Evolutionary conservation across 163 green algal species (phyloP), one percentile per base, ranked within the genome.

Genomic region (Scenedesmus sp.): DNA sequence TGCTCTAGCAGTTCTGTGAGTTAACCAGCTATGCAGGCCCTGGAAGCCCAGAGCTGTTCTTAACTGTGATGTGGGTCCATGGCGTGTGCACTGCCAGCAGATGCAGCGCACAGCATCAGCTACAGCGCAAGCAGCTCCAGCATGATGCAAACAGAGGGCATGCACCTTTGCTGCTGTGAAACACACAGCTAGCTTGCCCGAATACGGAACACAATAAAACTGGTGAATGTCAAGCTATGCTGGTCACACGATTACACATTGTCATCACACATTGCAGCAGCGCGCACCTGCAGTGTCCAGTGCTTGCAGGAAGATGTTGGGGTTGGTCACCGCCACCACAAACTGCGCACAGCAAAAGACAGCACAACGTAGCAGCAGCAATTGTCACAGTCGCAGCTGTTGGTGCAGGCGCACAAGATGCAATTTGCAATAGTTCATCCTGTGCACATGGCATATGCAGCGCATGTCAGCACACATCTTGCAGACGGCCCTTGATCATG

Each of bases 291-390:
- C 94, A 46, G 94, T 88, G 85, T 98, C 95, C 9, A 98, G 91
- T 9, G 96, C 93, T n/a, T 90, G 88, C 52, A 97, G 94, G 88
- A 97, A 98, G 67, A 97, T 91, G 73, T 96, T 93, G 3, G 94
- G 95, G 88, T 93, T 94, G 8, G 89, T 91, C 5, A 96, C 70
- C 3, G 96, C 95, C 57, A 95, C n/a, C 56, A 54, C 86, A n/a
- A 91, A 85, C 4, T 79, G 70, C 70, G 52, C 1, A 2, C 5
- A 15, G 23, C 23, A 13, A 79, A 13, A 79, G 26, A n/a, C 3
- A 7, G 15, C 46, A 55, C 15, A 8, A n/a, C 57, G 13, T 1
- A 60, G 77, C 77, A 84, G 46, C 13, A 60, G 26, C 77, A 82
- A 3, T 7, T 3, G n/a, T 20, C 10, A 13, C 73, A 52, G n/a